A percentile compares a stretch with the other conserved stretches of the same genome.
Conservation (phyloP, 2,329 filamentous ascomycete species). For the Myriosclerotinia duriaeana region DNA sequence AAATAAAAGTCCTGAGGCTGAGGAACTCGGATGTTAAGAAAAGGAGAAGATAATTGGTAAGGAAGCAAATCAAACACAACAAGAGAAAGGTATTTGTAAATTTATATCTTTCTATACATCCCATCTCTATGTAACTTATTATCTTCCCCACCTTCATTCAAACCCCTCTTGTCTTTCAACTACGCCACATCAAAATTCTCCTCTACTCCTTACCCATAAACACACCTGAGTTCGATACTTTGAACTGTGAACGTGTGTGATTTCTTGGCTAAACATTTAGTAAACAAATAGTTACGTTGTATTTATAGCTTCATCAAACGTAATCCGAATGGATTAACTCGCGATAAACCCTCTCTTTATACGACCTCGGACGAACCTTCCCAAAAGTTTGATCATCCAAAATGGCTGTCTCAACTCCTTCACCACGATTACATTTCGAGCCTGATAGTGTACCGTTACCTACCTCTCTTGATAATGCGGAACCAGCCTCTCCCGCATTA, state of each 20-base stretch:
- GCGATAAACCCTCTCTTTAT: background rate
- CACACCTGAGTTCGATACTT: constrained; percentile 6
- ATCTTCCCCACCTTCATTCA: constrained; percentile 4
- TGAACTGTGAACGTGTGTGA: background rate
- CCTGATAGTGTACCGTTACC: constrained; percentile 33
- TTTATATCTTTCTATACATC: background rate
- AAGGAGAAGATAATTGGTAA: background rate
- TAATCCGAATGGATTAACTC: background rate
- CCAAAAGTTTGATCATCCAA: background rate
- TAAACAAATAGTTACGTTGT: background rate
- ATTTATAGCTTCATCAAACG: background rate
- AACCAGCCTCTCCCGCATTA: constrained; percentile 43
- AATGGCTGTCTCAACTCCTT: constrained; percentile 34
- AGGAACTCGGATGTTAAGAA: background rate
- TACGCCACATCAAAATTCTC: constrained; percentile 20
- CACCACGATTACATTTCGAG: constrained; percentile 35
- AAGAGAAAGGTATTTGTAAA: background rate
- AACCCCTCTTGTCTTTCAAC: constrained; percentile 18
- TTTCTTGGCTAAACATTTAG: constrained; percentile 4
- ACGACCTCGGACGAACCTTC: background rate
- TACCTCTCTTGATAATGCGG: constrained; percentile 36
- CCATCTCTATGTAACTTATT: background rate
- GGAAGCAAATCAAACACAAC: background rate
- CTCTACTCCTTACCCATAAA: background rate
- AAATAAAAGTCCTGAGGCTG: too few species aligned